A percentile compares a stretch with the other conserved stretches of the same genome.
These are phyloP conservation scores for Conticribra weissflogii DNA, from an alignment of 108 stramenopile genomes.

Conservation along the genomic window DNA sequence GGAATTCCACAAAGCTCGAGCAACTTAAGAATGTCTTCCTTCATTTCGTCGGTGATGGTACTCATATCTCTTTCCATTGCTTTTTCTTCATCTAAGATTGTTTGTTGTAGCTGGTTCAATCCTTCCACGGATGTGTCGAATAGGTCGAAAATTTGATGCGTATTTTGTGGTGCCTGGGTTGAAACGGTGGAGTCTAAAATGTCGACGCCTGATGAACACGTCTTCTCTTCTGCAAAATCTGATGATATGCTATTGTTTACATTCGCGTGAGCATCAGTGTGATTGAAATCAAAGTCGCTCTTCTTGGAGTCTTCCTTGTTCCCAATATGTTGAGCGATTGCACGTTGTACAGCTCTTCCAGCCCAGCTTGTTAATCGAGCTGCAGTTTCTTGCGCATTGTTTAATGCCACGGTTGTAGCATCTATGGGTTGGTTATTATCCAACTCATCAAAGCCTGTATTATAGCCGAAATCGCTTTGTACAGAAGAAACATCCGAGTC, in stretches of 20 bases:
- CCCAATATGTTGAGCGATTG: conserved; percentile 69
- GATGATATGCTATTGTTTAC: too few relatives aligned
- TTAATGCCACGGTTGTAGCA: conserved; percentile 65
- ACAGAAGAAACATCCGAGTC: neutral
- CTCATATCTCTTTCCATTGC: conserved; percentile 77
- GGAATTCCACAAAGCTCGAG: conserved; percentile 94
- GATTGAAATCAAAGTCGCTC: conserved; percentile 17
- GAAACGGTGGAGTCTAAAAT: too few relatives aligned
- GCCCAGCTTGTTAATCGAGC: conserved; percentile 90
- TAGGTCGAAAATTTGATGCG: conserved; percentile 13
- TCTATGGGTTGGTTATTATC: conserved; percentile 21
- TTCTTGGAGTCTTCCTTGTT: conserved; percentile 11
- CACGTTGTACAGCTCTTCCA: conserved; percentile 87
- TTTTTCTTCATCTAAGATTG: conserved; percentile 54
- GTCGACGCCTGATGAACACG: too few relatives aligned
- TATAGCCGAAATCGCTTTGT: neutral
- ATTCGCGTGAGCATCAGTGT: too few relatives aligned
- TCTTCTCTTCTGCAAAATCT: too few relatives aligned
- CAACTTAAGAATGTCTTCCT: conserved; percentile 85
- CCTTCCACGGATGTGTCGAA: conserved; percentile 51
- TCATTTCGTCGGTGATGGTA: conserved; percentile 95
- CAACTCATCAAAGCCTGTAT: conserved; percentile 15
- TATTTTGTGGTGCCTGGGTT: conserved; percentile 12
- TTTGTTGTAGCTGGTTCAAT: conserved; percentile 35
- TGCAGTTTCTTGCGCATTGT: conserved; percentile 85